Conservation (phyloP, 495 filamentous ascomycete species). For the Trichoderma virens region DNA sequence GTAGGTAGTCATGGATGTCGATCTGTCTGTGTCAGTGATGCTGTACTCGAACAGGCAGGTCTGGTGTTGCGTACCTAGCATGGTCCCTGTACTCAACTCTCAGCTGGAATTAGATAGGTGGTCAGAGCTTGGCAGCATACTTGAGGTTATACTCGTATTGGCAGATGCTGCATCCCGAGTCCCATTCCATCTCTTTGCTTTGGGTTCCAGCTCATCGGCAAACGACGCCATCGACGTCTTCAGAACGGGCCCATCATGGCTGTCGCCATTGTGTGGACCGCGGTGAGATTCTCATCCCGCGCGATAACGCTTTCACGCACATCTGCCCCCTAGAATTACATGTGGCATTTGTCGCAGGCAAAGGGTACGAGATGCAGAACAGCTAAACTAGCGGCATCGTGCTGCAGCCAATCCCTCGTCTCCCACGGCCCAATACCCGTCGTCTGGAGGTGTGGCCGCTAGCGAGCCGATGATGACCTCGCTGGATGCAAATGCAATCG, state of each 20-base stretch:
- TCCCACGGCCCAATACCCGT: background rate
- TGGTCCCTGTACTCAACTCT: no score
- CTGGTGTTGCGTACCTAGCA: no score
- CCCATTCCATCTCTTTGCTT: background rate
- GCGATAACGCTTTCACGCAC: background rate
- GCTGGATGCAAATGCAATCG: background rate
- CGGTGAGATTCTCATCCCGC: background rate
- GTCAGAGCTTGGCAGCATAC: no score
- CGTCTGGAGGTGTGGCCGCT: background rate
- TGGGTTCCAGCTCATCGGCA: background rate
- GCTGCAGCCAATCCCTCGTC: background rate
- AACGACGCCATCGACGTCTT: background rate
- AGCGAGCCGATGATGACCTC: background rate
- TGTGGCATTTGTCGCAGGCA: background rate
- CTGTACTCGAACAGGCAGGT: no score
- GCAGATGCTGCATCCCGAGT: no score
- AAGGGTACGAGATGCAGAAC: background rate
- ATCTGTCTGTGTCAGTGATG: no score
- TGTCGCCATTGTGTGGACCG: background rate
- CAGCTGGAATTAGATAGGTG: no score
- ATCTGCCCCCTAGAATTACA: background rate
- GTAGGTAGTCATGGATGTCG: no score
- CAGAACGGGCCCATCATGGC: background rate
- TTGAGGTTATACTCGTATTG: no score
- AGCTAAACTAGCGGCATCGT: background rate